Percentiles rank a stretch among this genome's conserved stretches.
Evolutionary conservation across 1,284 basidiomycete genomes (phyloP).

Genomic region (Fomitopsis schrenkii): DNA sequence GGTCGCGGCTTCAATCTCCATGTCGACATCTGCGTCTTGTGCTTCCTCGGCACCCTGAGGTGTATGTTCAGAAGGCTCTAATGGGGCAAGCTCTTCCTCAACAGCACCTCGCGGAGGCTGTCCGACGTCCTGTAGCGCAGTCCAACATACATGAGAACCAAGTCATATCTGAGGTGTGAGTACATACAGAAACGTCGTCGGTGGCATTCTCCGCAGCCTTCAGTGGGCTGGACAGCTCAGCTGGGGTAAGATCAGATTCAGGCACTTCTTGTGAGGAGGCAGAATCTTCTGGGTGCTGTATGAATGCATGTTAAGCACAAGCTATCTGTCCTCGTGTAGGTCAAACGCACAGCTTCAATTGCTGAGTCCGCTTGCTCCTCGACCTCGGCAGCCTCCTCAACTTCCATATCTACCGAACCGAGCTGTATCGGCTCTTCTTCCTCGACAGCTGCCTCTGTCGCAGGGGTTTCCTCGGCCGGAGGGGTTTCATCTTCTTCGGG

Average conservation of each 20-base stretch:
- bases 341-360: slow-evolving; percentile 10
- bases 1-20: not conserved
- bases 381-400: slow-evolving; percentile 3
- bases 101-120: not conserved
- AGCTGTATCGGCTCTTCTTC: not conserved
- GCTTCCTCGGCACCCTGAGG: not conserved
- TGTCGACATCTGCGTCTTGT: not conserved
- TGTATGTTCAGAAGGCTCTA: not conserved
- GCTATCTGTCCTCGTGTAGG: not conserved
- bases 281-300: not conserved
- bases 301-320: not conserved
- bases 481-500: slow-evolving; percentile 1
- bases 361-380: slow-evolving; percentile 1
- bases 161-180: not conserved
- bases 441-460: not conserved
- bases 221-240: not conserved
- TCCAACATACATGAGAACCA: no score
- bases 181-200: not conserved
- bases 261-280: not conserved
- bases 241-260: not conserved
- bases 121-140: not conserved
- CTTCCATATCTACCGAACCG: not conserved
- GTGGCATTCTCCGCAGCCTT: not conserved
- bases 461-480: not conserved
- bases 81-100: not conserved